Evolutionary conservation across 1,139 yeast genomes (phyloP), one percentile per base, ranked within the genome.

Genomic region (Nakaseomyces bracarensis): DNA sequence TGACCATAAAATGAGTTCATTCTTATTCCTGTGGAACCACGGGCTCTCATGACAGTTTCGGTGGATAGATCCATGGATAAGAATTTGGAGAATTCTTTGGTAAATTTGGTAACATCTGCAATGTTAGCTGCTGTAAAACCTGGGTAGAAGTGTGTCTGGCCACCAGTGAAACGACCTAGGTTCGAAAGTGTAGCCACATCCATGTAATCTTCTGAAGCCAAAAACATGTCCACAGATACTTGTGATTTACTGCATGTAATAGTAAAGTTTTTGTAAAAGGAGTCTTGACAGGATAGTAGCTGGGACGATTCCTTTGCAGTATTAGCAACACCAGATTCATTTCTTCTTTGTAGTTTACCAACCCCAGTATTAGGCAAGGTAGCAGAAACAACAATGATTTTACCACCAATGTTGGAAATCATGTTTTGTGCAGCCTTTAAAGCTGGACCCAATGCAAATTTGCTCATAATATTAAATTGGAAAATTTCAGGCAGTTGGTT

Each of bases 81-180:
- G 57, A 87, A 95, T 60, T 84, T 87, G 45, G 91, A 77, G 44
- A 91, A 74, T 69, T 91, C 98, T 57, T 79, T 83, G 4, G 94
- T 78, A 52, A 89, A 76, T 65, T 91, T 93, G 47, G 81, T 75
- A 31, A 85, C 94, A 63, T 87, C 97, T 60, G 85, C 91, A 40
- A 77, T 69, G 50, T 81, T 79, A 39, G 75, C 71, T 42, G 95
- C 93, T 47, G 81, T 73, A 94, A 96, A 93, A 13, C 95, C 94
- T 20, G 97, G 96, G 63, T 91, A 91, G 68, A 80, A 89, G 64
- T 85, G 95, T 4, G 96, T 87, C 70, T 89, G 95, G 58, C 99
- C 99, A 46, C 95, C 95, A 40, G 98, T 89, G 67, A 70, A 91
- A 53, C 96, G 78, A 38, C 96, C 94, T 58, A 89, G 73, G 64